phyloP scores from a whole-genome alignment of 2,329 filamentous ascomycete species.

The Cytospora leucostoma region DNA sequence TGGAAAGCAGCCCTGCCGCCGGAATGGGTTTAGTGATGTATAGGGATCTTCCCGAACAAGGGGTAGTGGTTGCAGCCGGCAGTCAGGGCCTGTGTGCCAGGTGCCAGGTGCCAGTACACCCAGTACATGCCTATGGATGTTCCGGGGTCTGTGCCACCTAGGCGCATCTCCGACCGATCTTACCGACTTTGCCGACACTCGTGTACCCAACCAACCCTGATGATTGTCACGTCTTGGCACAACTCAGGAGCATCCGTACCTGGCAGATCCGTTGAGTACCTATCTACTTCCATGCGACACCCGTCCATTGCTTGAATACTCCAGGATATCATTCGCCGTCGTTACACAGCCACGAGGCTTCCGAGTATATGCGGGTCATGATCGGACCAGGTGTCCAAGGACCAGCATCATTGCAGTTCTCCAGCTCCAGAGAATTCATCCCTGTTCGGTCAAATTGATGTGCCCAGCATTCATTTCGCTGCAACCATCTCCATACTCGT shows the following conservation, averaged over 20 bases:
- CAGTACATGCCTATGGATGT: too few species aligned
- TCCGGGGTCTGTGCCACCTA: not conserved
- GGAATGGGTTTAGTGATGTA: conserved; percentile 7
- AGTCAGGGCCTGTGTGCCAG: conserved; percentile 2
- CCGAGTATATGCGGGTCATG: not conserved
- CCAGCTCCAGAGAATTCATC: not conserved
- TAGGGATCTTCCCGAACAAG: conserved; percentile 1
- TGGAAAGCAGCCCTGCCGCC: not conserved
- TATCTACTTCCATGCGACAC: not conserved
- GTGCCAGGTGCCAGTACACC: not conserved
- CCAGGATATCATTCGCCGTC: not conserved
- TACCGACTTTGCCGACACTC: too few species aligned
- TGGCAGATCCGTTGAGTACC: not conserved
- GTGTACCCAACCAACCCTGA: not conserved
- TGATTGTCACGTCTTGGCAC: not conserved
- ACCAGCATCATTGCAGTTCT: not conserved
- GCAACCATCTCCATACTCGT: not conserved
- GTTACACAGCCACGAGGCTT: not conserved
- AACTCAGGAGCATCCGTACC: not conserved
- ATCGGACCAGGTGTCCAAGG: not conserved
- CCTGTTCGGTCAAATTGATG: not conserved
- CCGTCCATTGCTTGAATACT: not conserved
- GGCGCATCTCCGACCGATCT: not conserved
- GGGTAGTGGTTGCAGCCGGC: conserved; percentile 7
- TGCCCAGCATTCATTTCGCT: conserved; percentile 2